phyloP scores from a whole-genome alignment of 495 filamentous ascomycete genomes.

The Penicillium psychrofluorescens region DNA sequence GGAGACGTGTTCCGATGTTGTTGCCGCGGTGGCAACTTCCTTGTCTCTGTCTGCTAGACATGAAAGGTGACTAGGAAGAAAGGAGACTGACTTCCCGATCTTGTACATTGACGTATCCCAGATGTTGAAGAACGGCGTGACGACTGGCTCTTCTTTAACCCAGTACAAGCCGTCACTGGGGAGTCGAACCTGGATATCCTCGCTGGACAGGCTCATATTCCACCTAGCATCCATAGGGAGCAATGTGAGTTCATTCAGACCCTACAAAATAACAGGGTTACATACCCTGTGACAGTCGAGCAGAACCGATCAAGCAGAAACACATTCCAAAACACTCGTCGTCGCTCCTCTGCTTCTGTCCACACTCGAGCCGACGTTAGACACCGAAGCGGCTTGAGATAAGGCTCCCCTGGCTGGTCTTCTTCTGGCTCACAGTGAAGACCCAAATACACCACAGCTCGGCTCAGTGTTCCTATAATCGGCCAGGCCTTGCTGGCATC shows the following conservation, averaged over 20 bases:
- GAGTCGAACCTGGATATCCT: constrained; percentile 5
- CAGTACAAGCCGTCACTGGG: constrained; percentile 18
- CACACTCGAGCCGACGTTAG: constrained; percentile 20
- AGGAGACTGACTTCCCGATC: too few species aligned
- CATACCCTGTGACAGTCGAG: too few species aligned
- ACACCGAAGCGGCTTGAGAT: too few species aligned
- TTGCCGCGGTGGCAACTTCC: too few species aligned
- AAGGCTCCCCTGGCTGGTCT: neutral
- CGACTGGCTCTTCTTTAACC: constrained; percentile 16
- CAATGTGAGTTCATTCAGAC: too few species aligned
- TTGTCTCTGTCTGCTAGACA: too few species aligned
- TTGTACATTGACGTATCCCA: constrained; percentile 18
- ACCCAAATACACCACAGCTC: constrained; percentile 26
- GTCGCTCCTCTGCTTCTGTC: constrained; percentile 42
- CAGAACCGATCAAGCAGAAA: too few species aligned
- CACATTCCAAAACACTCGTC: constrained; percentile 44
- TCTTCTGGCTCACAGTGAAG: constrained; percentile 19
- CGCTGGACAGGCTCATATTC: constrained; percentile 23
- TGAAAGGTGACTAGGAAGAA: too few species aligned
- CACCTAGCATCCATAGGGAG: too few species aligned
- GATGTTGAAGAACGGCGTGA: constrained; percentile 31
- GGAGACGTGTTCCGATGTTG: too few species aligned
- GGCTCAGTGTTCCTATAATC: constrained; percentile 24
- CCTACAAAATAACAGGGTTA: too few species aligned
- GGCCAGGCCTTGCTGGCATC: constrained; percentile 23